Percentiles rank a stretch among this genome's conserved stretches.
Evolutionary conservation across 768 basidiomycete genomes (phyloP).

Genomic region (Boletus vermiculosoides): DNA sequence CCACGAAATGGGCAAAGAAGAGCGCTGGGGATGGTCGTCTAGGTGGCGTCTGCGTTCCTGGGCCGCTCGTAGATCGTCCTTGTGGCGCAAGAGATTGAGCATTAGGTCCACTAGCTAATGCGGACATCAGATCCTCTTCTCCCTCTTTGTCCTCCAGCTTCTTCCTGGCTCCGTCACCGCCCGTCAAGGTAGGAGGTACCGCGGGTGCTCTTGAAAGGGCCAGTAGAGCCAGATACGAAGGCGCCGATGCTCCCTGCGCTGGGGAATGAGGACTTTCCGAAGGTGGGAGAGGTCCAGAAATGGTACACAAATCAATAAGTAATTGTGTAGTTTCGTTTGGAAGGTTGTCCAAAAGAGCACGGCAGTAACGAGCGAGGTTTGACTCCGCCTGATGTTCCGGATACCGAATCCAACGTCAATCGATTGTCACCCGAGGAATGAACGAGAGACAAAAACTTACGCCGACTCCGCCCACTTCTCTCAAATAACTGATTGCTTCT

Average conservation of each 20-base stretch:
- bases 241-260: constrained; percentile 29
- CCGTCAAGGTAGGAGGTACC: constrained; percentile 42
- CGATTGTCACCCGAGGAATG: neutral
- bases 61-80: constrained; percentile 5
- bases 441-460: constrained; percentile 45
- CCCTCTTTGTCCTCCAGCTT: constrained; percentile 14
- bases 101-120: constrained; percentile 29
- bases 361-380: constrained; percentile 85
- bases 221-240: constrained; percentile 80
- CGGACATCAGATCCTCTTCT: constrained; percentile 20
- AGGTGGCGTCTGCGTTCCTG: constrained; percentile 31
- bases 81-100: constrained; percentile 13
- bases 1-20: constrained; percentile 94
- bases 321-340: constrained; percentile 89
- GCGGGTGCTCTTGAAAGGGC: constrained; percentile 61
- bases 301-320: constrained; percentile 89
- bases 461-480: constrained; percentile 72
- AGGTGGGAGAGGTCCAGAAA: constrained; percentile 47
- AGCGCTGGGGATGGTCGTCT: constrained; percentile 75
- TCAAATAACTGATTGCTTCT: constrained; percentile 80
- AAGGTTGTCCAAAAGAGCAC: constrained; percentile 75
- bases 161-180: constrained; percentile 22
- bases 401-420: neutral
- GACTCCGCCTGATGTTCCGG: constrained; percentile 67
- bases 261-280: constrained; percentile 21